Evolutionary conservation across 1,284 basidiomycete genomes (phyloP).

Genomic region (Boletus subluridellus): DNA sequence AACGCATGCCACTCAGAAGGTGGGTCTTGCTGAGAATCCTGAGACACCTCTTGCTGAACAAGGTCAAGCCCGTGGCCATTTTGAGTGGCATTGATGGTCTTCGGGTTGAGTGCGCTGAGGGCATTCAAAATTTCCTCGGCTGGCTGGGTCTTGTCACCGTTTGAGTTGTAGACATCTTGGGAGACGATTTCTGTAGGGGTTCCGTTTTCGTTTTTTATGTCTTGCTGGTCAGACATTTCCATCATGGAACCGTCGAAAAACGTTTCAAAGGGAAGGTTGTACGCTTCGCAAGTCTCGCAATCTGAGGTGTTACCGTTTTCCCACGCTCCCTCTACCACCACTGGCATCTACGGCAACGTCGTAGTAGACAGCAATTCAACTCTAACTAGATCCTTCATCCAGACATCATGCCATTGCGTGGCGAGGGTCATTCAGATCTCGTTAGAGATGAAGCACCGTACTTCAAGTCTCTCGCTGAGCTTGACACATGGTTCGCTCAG

Average conservation of each 20-base stretch:
- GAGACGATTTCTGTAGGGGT: constrained; percentile 30
- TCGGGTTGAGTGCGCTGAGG: constrained; percentile 38
- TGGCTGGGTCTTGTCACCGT: constrained; percentile 37
- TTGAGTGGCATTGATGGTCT: constrained; percentile 26
- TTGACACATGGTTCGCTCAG: constrained; percentile 41
- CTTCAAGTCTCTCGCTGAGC: constrained; percentile 39
- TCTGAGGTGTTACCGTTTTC: constrained; percentile 17
- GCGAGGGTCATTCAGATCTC: constrained; percentile 35
- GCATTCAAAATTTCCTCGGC: constrained; percentile 42
- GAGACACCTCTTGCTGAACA: constrained; percentile 22
- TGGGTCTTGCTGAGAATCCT: constrained; percentile 29
- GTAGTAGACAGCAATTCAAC: not conserved
- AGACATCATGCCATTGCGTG: constrained; percentile 40
- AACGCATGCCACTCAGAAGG: constrained; percentile 50
- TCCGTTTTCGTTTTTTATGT: constrained; percentile 25
- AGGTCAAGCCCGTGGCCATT: constrained; percentile 29
- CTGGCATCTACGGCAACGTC: not conserved
- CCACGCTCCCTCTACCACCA: constrained; percentile 22
- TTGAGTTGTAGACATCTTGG: constrained; percentile 29
- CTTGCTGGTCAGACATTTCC: constrained; percentile 39
- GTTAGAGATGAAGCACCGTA: constrained; percentile 38
- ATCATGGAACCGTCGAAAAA: constrained; percentile 31
- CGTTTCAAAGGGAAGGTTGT: constrained; percentile 24
- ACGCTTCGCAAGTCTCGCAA: constrained; percentile 6
- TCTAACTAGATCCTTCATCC: not conserved